Evolutionary conservation across 1,284 basidiomycete genomes (phyloP).

Genomic region (Ustilago shanxiensis): DNA sequence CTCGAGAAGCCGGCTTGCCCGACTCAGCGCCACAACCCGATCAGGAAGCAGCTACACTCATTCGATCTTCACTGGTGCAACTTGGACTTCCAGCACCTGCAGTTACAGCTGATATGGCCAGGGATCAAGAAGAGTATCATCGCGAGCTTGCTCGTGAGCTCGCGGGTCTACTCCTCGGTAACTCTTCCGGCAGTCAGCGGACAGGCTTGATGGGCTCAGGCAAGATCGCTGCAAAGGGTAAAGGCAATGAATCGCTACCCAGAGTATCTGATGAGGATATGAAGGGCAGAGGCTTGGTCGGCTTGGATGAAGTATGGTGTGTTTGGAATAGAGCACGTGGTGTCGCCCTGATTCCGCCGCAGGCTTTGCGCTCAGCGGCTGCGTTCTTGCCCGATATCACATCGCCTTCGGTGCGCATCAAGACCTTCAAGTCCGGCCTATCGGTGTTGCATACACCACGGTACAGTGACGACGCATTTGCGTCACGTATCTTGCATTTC

Average conservation of each 20-base stretch:
- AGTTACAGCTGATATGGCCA: slow-evolving; percentile 89
- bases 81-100: slow-evolving; percentile 85
- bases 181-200: slow-evolving; percentile 36
- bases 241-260: slow-evolving; percentile 32
- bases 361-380: slow-evolving; percentile 81
- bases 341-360: slow-evolving; percentile 86
- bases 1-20: slow-evolving; percentile 27
- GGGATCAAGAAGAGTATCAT: slow-evolving; percentile 83
- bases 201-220: slow-evolving; percentile 68
- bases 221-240: slow-evolving; percentile 68
- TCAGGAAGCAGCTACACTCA: slow-evolving; percentile 75
- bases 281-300: slow-evolving; percentile 74
- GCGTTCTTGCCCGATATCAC: slow-evolving; percentile 80
- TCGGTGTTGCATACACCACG: slow-evolving; percentile 86
- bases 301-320: slow-evolving; percentile 95
- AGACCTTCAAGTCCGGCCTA: slow-evolving; percentile 80
- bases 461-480: slow-evolving; percentile 56
- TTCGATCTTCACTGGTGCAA: slow-evolving; percentile 87
- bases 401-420: slow-evolving; percentile 77
- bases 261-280: slow-evolving; percentile 26
- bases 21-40: slow-evolving; percentile 33
- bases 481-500: slow-evolving; percentile 50
- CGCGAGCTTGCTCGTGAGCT: slow-evolving; percentile 87
- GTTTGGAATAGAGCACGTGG: slow-evolving; percentile 96
- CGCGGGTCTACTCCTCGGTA: slow-evolving; percentile 78